Base-by-base conservation (phyloP, 495 filamentous ascomycete species). In the Annulohypoxylon maeteangense region DNA sequence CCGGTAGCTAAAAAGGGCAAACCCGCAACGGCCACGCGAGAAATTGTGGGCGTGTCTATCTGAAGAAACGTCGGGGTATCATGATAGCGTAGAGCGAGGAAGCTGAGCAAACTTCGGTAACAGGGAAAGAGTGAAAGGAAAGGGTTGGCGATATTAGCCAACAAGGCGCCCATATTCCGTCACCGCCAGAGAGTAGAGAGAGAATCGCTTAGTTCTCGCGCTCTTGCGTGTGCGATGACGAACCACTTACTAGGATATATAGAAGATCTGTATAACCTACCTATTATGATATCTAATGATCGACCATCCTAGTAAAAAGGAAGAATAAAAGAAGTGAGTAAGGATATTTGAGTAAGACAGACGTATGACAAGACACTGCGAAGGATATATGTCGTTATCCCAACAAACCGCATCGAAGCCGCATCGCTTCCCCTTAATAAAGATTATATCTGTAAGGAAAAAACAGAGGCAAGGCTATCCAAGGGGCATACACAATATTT, bases 191-290 rank as follows among this genome's bases (percentile, higher is more conserved):
- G 45, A 25, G 7, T 29, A 51, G 22, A 23, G 47, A 29, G 45
- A 29, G 23, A 51, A n/a, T 10, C 22, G 23, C 47, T 51, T 51
- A 23, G 22, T 12, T 18, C 18, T 7, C 53, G 31, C 44, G 45
- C 32, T 25, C 36, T 38, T 11, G 34, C 25, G 47, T 42, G 47
- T 61, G 34, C 29, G 44, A 27, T 25, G n/a, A 36, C 14, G 27
- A 54, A 34, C 50, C 7, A 38, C 18, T 11, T 51, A 48, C 8
- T 51, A 29, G 44, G 29, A 48, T 47, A 62, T 51, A 38, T 36
- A 29, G 29, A 42, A 53, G 25, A 38, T 42, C 45, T 22, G 48
- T 62, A 53, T 64, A 54, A 34, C 48, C 42, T 53, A 25, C 38
- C 22, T 18, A 54, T 27, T 12, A 23, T 18, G 48, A 32, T 45